Conservation (phyloP, 306 rosid species). For the Purshia tridentata region DNA sequence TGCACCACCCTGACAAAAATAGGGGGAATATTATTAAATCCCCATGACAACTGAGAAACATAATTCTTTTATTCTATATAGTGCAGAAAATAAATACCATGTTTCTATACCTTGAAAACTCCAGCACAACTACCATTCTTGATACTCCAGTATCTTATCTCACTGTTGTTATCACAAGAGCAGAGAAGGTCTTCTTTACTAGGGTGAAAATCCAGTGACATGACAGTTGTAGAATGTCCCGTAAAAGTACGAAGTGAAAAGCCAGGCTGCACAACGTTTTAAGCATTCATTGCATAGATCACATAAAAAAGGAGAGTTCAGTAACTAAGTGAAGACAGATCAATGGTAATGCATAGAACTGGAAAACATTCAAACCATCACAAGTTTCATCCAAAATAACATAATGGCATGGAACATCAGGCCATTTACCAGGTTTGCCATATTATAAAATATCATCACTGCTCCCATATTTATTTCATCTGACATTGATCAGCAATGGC, state of each 20-base stretch:
- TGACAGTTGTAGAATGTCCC: slow-evolving; percentile 63
- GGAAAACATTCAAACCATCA: not conserved
- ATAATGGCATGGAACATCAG: no score
- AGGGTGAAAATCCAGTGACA: slow-evolving; percentile 87
- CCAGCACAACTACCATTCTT: slow-evolving; percentile 66
- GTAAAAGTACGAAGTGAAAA: slow-evolving; percentile 64
- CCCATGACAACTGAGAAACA: not conserved
- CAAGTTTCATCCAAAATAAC: not conserved
- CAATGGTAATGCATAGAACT: not conserved
- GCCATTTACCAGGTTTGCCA: not conserved
- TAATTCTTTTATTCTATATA: slow-evolving; percentile 5
- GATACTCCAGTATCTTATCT: slow-evolving; percentile 82
- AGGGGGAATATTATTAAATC: slow-evolving; percentile 16
- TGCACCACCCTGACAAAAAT: slow-evolving; percentile 65
- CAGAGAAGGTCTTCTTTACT: slow-evolving; percentile 66
- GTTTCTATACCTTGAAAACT: slow-evolving; percentile 55
- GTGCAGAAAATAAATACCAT: slow-evolving; percentile 16
- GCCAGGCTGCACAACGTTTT: slow-evolving; percentile 55
- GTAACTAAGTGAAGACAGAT: not conserved
- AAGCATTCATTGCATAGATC: slow-evolving; percentile 25
- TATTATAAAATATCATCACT: not conserved
- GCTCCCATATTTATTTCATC: no score
- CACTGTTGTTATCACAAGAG: slow-evolving; percentile 63
- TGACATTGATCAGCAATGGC: no score
- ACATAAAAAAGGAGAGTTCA: not conserved